These are phyloP conservation scores for Medicago lupulina DNA, from an alignment of 306 rosid species.

Conservation along the genomic window DNA sequence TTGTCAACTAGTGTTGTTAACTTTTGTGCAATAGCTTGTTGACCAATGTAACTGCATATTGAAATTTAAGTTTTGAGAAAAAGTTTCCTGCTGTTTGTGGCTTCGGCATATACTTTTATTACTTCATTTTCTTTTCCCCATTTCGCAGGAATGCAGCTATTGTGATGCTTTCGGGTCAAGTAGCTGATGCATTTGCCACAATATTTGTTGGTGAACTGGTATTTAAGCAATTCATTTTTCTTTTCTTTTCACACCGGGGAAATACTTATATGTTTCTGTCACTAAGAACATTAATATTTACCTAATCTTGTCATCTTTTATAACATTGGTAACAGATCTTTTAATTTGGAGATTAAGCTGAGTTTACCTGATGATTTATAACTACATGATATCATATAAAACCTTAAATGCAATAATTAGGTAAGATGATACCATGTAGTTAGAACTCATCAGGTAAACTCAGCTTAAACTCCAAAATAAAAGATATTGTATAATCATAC, in stretches of 20 bases:
- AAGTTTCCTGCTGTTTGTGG: slow-evolving; percentile 1
- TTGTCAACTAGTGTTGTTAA: not conserved
- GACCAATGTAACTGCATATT: slow-evolving; percentile 6
- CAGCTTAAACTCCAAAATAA: not conserved
- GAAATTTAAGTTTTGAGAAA: slow-evolving; percentile 6
- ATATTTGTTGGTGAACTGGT: slow-evolving; percentile 96
- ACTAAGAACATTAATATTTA: not conserved
- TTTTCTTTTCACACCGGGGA: not conserved
- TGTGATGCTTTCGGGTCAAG: slow-evolving; percentile 98
- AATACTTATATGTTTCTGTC: slow-evolving; percentile 11
- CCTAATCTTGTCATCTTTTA: not conserved
- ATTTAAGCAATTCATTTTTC: slow-evolving; percentile 26
- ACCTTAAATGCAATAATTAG: not conserved
- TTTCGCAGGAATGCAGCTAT: slow-evolving; percentile 75
- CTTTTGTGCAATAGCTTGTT: slow-evolving; percentile 16
- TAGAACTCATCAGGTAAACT: slow-evolving; percentile 17
- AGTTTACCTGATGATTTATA: slow-evolving; percentile 20
- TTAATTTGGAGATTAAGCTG: not conserved
- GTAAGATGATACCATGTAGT: not conserved
- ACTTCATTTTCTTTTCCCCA: not conserved
- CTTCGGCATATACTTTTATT: slow-evolving; percentile 14
- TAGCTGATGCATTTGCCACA: slow-evolving; percentile 90
- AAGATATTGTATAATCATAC: not conserved
- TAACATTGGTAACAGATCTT: not conserved
- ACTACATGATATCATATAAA: slow-evolving; percentile 9